These are phyloP conservation scores for Trichoderma oligosporum DNA, from an alignment of 2,329 filamentous ascomycete species.

Conservation along the genomic window DNA sequence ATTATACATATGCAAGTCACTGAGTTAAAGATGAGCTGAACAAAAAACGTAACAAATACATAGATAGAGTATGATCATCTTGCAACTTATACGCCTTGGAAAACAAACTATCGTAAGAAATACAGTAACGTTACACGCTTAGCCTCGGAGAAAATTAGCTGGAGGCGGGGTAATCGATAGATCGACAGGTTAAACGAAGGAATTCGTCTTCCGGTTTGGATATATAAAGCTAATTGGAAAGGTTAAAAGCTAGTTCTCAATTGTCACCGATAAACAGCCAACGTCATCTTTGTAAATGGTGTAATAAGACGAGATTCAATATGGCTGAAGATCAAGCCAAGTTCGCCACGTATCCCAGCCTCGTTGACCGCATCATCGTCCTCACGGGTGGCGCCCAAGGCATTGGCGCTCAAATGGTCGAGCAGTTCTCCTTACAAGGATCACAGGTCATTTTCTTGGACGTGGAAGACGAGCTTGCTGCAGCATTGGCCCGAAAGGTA, in stretches of 20 bases:
- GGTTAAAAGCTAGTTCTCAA: too few relatives aligned
- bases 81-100: not conserved
- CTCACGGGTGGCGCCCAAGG: conserved; percentile 46
- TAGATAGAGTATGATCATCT: not conserved
- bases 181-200: not conserved
- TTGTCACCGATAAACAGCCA: too few relatives aligned
- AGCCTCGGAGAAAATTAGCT: not conserved
- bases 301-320: too few relatives aligned
- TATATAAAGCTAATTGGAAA: too few relatives aligned
- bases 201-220: too few relatives aligned
- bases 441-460: conserved; percentile 45
- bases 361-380: conserved; percentile 39
- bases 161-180: conserved; percentile 10
- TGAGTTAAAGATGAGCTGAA: not conserved
- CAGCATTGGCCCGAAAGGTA: conserved; percentile 30
- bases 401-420: conserved; percentile 44
- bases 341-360: conserved; percentile 40
- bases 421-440: conserved; percentile 44
- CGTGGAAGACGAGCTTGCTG: conserved; percentile 15
- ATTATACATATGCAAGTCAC: not conserved
- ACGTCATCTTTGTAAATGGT: too few relatives aligned
- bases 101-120: not conserved
- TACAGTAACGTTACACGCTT: conserved; percentile 14
- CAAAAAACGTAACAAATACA: not conserved
- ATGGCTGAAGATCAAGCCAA: conserved; percentile 17